phyloP scores from a whole-genome alignment of 345 rosid genomes.

The Mercurialis annua region DNA sequence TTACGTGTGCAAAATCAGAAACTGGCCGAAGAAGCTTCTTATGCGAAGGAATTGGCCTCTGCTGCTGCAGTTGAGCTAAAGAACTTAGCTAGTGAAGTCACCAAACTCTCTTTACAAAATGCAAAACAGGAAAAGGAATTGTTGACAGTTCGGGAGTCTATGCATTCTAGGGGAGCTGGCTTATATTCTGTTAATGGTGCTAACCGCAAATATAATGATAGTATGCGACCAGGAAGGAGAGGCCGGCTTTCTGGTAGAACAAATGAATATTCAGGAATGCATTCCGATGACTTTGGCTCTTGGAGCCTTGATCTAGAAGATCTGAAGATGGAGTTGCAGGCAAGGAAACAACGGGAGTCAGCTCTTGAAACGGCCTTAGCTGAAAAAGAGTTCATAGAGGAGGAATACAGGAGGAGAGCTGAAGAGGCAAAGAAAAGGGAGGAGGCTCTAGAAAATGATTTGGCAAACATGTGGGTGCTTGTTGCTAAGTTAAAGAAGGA shows the following conservation, averaged over 20 bases:
- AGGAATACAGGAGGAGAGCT: conserved; percentile 68
- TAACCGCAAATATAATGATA: conserved; percentile 65
- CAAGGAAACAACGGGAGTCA: conserved; percentile 80
- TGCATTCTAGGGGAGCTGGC: conserved; percentile 52
- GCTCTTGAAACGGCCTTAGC: conserved; percentile 82
- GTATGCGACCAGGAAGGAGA: conserved; percentile 62
- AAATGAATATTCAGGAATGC: conserved; percentile 46
- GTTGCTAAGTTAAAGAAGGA: conserved; percentile 96
- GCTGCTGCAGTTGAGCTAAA: conserved; percentile 99
- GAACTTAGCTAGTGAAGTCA: conserved; percentile 91
- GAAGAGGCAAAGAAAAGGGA: conserved; percentile 92
- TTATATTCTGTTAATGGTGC: conserved; percentile 49
- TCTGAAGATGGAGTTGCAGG: conserved; percentile 82
- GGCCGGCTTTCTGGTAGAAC: conserved; percentile 69
- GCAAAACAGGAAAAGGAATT: conserved; percentile 80
- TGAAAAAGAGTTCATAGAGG: conserved; percentile 82
- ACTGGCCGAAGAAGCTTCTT: conserved; percentile 93
- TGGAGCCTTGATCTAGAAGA: conserved; percentile 85
- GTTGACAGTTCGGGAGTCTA: conserved; percentile 61
- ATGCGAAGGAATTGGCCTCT: conserved; percentile 94
- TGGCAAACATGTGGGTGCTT: conserved; percentile 99
- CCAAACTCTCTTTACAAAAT: conserved; percentile 77
- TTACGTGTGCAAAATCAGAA: conserved; percentile 81
- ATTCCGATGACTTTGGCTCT: conserved; percentile 61
- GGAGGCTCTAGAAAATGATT: conserved; percentile 89